Conservation (phyloP, 192 early-diverging fungal genomes). For the Backusella morwellensis region DNA sequence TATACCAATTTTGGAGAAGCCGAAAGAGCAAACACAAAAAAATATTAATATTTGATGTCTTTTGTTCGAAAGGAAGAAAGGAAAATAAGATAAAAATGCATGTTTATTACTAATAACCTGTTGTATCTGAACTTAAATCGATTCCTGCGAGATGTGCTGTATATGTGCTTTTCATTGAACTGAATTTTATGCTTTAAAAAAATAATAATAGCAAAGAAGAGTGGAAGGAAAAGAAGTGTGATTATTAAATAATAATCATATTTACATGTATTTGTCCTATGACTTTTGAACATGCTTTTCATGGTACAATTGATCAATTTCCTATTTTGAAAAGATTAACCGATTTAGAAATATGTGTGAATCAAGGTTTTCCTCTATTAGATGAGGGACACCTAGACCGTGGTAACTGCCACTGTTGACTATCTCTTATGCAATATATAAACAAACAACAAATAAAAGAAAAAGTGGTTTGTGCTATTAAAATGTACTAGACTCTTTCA, state of each 20-base stretch:
- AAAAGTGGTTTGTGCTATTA: not conserved
- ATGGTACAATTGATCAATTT: not conserved
- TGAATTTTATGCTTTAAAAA: not conserved
- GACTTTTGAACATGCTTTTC: not conserved
- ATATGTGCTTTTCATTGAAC: not conserved
- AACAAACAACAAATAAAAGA: not conserved
- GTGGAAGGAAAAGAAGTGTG: not conserved
- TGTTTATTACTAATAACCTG: not conserved
- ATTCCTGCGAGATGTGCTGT: not conserved
- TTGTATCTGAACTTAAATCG: not conserved
- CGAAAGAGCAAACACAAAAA: not conserved
- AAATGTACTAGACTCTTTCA: not conserved
- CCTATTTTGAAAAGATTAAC: not conserved
- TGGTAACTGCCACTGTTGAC: not conserved
- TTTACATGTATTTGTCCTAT: constrained; percentile 1
- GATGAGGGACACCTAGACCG: not conserved
- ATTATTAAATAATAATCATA: not conserved
- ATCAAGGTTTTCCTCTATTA: not conserved
- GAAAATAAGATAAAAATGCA: not conserved
- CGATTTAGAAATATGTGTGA: not conserved
- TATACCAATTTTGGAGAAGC: not conserved
- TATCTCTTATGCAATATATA: not conserved
- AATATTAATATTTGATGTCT: not conserved
- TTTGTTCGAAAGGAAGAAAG: not conserved
- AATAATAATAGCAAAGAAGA: not conserved